Conservation (phyloP, 2,329 filamentous ascomycete species). For the Aspergillus sp. region DNA sequence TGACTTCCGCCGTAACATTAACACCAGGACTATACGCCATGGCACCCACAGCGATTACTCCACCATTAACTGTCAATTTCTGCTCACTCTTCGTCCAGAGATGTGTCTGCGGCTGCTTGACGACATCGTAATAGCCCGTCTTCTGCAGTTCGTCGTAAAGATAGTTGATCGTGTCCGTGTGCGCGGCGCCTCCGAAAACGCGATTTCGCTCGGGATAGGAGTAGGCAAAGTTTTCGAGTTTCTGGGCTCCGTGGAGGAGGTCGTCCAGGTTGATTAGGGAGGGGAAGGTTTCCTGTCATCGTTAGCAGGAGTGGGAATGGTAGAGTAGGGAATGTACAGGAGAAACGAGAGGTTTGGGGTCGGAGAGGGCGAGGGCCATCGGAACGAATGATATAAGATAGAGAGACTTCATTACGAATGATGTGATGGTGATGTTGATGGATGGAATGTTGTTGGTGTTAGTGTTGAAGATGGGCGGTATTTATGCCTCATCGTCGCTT, state of each 20-base stretch:
- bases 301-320: neutral
- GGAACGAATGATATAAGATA: neutral
- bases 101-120: conserved; percentile 57
- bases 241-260: conserved; percentile 55
- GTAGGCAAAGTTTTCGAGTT: conserved; percentile 41
- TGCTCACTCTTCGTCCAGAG: conserved; percentile 58
- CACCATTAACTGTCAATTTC: conserved; percentile 53
- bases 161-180: conserved; percentile 61
- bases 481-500: no score
- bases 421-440: neutral
- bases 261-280: conserved; percentile 48
- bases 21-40: conserved; percentile 61
- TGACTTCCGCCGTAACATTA: conserved; percentile 39
- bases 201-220: conserved; percentile 24
- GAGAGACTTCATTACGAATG: neutral
- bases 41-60: conserved; percentile 46
- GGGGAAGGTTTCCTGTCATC: conserved; percentile 11
- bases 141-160: conserved; percentile 51
- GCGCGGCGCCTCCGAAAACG: conserved; percentile 43
- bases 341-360: conserved; percentile 10
- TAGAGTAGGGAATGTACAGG: conserved; percentile 6
- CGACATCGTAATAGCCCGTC: conserved; percentile 31
- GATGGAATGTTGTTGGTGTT: neutral
- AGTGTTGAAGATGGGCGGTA: no score
- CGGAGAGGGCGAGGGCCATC: neutral